These are phyloP conservation scores for Rhodamnia rubescens DNA, from an alignment of 345 rosid species.

Conservation along the genomic window DNA sequence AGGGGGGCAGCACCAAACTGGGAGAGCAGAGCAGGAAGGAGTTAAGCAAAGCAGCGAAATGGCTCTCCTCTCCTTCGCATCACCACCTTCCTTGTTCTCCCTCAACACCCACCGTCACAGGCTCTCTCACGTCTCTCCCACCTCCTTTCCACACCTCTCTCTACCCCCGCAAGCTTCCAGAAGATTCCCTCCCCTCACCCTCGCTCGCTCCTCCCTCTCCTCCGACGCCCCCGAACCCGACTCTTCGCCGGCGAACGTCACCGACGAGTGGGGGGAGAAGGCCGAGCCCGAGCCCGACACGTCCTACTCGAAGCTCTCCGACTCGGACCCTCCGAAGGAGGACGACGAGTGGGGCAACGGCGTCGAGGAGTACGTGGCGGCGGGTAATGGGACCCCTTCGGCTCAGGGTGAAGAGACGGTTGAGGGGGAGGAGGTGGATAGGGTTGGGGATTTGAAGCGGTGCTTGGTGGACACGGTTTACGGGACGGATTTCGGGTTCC, in stretches of 20 bases:
- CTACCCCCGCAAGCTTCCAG: not conserved
- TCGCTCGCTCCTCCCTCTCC: constrained; percentile 1
- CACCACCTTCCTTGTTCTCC: constrained; percentile 3
- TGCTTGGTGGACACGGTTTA: constrained; percentile 74
- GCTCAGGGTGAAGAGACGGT: not conserved
- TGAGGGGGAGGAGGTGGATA: constrained; percentile 8
- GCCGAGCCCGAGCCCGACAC: constrained; percentile 12
- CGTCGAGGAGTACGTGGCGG: constrained; percentile 11
- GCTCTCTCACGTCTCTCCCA: not conserved
- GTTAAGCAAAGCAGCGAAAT: not conserved
- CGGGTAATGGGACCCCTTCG: constrained; percentile 35
- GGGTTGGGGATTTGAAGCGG: constrained; percentile 55
- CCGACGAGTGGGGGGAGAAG: constrained; percentile 92
- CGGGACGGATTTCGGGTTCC: constrained; percentile 74
- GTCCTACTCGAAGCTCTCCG: constrained; percentile 30
- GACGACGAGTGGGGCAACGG: constrained; percentile 71
- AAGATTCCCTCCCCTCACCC: not conserved
- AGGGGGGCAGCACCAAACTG: no score
- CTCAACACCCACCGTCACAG: not conserved
- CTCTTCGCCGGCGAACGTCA: constrained; percentile 8
- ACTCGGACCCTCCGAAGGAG: constrained; percentile 61
- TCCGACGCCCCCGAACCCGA: constrained; percentile 1
- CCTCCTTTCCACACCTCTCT: not conserved
- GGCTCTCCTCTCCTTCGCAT: constrained; percentile 25
- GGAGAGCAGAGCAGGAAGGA: not conserved